Evolutionary conservation across 1,284 basidiomycete species (phyloP).

Genomic region (Ustilago hordei): DNA sequence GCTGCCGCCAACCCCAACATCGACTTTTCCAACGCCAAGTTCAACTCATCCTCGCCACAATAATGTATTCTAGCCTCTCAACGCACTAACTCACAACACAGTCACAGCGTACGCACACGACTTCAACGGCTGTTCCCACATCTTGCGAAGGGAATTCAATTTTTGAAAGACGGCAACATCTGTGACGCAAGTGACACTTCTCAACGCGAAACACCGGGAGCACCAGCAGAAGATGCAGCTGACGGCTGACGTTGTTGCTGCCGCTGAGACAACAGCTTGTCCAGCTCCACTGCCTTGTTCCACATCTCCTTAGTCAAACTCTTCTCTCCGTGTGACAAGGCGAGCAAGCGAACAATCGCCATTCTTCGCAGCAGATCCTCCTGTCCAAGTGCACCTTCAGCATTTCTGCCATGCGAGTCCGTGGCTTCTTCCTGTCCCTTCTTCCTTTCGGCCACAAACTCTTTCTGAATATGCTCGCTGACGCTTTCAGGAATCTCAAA

Average conservation of each 20-base stretch:
- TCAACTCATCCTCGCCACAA: slow-evolving; percentile 30
- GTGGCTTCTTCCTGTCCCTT: slow-evolving; percentile 30
- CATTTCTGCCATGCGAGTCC: slow-evolving; percentile 24
- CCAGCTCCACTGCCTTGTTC: slow-evolving; percentile 49
- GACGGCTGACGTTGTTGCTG: slow-evolving; percentile 22
- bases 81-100: not conserved
- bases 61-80: slow-evolving; percentile 15
- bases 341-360: slow-evolving; percentile 52
- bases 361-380: slow-evolving; percentile 60
- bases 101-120: not conserved
- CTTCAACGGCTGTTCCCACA: not conserved
- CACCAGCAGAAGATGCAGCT: slow-evolving; percentile 5
- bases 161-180: not conserved
- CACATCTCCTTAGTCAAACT: slow-evolving; percentile 48
- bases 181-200: not conserved
- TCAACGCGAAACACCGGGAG: slow-evolving; percentile 22
- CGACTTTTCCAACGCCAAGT: slow-evolving; percentile 53
- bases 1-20: slow-evolving; percentile 48
- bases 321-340: slow-evolving; percentile 45
- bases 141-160: not conserved
- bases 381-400: slow-evolving; percentile 38
- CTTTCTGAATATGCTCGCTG: slow-evolving; percentile 60
- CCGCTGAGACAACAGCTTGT: slow-evolving; percentile 25
- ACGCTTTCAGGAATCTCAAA: slow-evolving; percentile 59
- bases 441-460: slow-evolving; percentile 59